Base-by-base conservation (phyloP, 2,329 filamentous ascomycete species). In the Colletotrichum costaricense region DNA sequence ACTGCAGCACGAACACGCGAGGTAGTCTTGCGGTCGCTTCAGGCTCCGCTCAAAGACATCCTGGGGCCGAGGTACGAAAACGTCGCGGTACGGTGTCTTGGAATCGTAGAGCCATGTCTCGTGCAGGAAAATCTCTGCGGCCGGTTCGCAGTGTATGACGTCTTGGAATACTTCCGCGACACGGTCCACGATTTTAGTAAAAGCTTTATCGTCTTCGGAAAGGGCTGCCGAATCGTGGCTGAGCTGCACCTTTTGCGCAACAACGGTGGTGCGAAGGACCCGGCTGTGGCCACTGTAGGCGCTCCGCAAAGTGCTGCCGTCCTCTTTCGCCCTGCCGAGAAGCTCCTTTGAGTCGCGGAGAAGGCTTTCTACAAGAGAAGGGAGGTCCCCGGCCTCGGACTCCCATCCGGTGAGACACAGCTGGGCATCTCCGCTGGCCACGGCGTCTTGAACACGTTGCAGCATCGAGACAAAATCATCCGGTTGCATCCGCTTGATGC, bases 171-270 rank as follows among this genome's bases (percentile, higher is more conserved):
- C 77, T 19, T 87, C 83, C 12, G 88, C 85, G 26, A 93, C 83
- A 1, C 81, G 80, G 75, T 93, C 89, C 5, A 95, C 86, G 12
- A 94, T 82, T 28, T 86, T 83, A 19, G 93, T 94, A 79, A 94
- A 94, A 5, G 88, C 87, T 75, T 89, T 90, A 82, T 96, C 94
- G 76, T 93, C 87, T 57, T 92, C 88, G 0, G 93, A 93, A 33
- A 96, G 86, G 4, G 89, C 86, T 1, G 93, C 91, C 76, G 92
- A 92, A 79, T 95, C 92, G 75, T 91, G 93, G 82, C 93, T 94
- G 54, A 97, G 86, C 78, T 95, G 92, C 22, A 97, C 93, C 79
- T 94, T 93, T 79, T 96, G 93, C 19, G 93, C 93, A 63, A 96
- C 91, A 38, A 96, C 90, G 0, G 94, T 96, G 1, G 94, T 94